Evolutionary conservation across 176 grass and related monocot species (phyloP).

Genomic region (Ensete glaucum): DNA sequence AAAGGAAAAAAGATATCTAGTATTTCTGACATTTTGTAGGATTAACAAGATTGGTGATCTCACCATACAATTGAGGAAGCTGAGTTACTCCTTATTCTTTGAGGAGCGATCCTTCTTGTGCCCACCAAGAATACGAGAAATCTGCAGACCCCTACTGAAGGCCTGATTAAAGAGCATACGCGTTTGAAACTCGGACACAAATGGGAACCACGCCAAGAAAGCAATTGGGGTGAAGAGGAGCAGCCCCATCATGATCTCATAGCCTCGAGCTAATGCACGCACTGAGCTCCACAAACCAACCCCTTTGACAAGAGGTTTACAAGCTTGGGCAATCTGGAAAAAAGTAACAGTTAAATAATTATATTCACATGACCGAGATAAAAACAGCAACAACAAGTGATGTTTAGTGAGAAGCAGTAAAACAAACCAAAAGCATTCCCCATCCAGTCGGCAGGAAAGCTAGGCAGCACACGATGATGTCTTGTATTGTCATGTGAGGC

Average conservation of each 20-base stretch:
- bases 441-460: slow-evolving; percentile 89
- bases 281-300: slow-evolving; percentile 69
- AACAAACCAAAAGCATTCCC: slow-evolving; percentile 71
- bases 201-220: slow-evolving; percentile 80
- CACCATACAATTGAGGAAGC: neutral
- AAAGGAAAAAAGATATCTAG: too few species aligned
- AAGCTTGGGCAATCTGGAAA: slow-evolving; percentile 75
- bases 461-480: slow-evolving; percentile 66
- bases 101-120: slow-evolving; percentile 53
- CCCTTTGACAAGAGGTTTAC: slow-evolving; percentile 29
- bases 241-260: slow-evolving; percentile 69
- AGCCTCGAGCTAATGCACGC: slow-evolving; percentile 67
- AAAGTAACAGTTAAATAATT: neutral
- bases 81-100: slow-evolving; percentile 45
- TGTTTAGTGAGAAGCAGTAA: slow-evolving; percentile 17
- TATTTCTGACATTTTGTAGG: neutral
- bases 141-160: slow-evolving; percentile 83
- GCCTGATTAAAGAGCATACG: slow-evolving; percentile 94
- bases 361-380: neutral
- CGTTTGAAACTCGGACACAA: slow-evolving; percentile 80
- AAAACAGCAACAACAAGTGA: slow-evolving; percentile 13
- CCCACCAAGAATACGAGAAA: slow-evolving; percentile 86
- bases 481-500: slow-evolving; percentile 57
- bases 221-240: slow-evolving; percentile 59
- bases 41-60: neutral